phyloP scores from a whole-genome alignment of 441 rosid genomes.

The Erodium texanum region DNA sequence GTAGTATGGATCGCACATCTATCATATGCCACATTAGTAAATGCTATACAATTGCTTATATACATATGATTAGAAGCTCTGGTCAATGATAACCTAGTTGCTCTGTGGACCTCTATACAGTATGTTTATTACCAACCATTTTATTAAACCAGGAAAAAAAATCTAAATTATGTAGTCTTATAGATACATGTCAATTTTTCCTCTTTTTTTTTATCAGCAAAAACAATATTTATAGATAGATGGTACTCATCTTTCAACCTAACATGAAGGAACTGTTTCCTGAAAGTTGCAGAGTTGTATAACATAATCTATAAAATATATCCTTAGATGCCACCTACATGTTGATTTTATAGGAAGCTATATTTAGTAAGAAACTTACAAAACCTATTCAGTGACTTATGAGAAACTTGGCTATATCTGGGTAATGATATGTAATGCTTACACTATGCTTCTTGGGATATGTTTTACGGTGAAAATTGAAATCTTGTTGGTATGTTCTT shows the following conservation, averaged over 20 bases:
- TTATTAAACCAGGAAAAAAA: neutral
- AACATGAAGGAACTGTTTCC: neutral
- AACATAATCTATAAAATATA: too few species aligned
- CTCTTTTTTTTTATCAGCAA: too few species aligned
- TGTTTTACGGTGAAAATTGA: neutral
- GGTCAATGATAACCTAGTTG: neutral
- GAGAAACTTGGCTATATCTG: neutral
- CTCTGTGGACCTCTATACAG: neutral
- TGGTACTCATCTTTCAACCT: neutral
- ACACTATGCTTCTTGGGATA: neutral
- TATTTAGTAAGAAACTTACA: neutral
- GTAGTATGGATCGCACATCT: neutral
- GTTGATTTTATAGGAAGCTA: neutral
- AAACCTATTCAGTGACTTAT: neutral
- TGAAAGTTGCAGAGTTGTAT: too few species aligned
- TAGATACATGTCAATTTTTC: neutral
- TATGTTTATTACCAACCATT: neutral
- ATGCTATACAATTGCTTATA: neutral
- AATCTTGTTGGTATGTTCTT: neutral
- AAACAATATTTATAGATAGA: too few species aligned
- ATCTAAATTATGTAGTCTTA: neutral
- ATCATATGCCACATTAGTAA: neutral
- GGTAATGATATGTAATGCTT: neutral
- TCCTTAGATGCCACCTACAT: neutral
- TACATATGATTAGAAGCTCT: neutral